Percentiles rank a stretch among this genome's conserved stretches.
Conservation (phyloP, 257 asterid genomes). For the Dorcoceras hygrometricum region DNA sequence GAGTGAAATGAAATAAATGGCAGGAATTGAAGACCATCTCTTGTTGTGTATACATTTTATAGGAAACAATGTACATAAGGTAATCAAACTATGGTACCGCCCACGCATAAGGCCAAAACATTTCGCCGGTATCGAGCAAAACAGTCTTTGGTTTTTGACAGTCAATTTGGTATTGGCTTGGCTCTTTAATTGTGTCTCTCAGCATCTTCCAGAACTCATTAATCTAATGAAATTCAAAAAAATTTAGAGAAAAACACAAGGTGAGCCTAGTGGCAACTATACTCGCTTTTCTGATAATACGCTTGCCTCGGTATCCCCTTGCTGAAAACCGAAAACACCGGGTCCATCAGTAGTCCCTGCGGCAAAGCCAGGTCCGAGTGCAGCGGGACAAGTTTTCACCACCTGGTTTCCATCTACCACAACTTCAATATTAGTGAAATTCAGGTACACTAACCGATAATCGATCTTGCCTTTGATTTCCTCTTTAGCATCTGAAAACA, state of each 20-base stretch:
- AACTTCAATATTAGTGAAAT: conserved; percentile 46
- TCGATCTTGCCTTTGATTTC: conserved; percentile 55
- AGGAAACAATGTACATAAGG: background rate
- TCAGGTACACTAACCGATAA: conserved; percentile 39
- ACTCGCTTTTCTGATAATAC: too few species aligned
- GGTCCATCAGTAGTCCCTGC: conserved; percentile 81
- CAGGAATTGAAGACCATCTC: background rate
- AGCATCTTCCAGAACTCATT: conserved; percentile 51
- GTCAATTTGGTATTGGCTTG: conserved; percentile 50
- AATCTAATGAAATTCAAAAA: conserved; percentile 30
- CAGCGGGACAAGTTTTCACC: conserved; percentile 65
- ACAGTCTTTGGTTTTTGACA: conserved; percentile 62
- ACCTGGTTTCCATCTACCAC: conserved; percentile 37
- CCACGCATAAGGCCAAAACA: conserved; percentile 64
- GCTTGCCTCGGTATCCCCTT: conserved; percentile 54
- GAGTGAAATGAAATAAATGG: background rate
- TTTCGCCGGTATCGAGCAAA: conserved; percentile 54
- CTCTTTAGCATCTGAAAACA: conserved; percentile 41
- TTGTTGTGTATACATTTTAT: background rate
- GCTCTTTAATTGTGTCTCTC: conserved; percentile 44
- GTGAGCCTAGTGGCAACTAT: background rate
- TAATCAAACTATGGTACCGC: conserved; percentile 41
- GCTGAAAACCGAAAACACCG: conserved; percentile 58
- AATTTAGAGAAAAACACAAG: background rate
- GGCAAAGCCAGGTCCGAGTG: conserved; percentile 62